Conservation (phyloP, 768 basidiomycete species). For the Suillus discolor region DNA sequence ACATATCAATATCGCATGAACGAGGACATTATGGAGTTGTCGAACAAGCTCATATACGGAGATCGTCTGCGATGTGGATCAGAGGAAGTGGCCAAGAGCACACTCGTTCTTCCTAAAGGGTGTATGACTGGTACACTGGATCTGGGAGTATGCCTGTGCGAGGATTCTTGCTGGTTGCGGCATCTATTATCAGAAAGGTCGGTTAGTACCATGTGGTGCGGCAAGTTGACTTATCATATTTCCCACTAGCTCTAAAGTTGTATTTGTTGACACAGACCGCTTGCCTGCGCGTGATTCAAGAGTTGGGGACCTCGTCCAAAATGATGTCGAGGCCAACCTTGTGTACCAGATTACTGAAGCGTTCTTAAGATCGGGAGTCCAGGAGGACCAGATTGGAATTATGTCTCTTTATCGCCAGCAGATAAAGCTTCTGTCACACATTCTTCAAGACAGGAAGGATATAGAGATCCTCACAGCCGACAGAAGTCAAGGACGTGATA, state of each 20-base stretch:
- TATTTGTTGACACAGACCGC: slow-evolving; percentile 93
- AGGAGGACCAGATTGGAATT: slow-evolving; percentile 75
- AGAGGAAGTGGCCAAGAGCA: slow-evolving; percentile 62
- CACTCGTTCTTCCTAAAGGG: slow-evolving; percentile 54
- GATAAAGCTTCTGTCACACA: slow-evolving; percentile 80
- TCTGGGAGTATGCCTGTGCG: slow-evolving; percentile 30
- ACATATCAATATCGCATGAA: slow-evolving; percentile 96
- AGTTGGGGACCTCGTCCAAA: slow-evolving; percentile 89
- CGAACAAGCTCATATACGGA: slow-evolving; percentile 84
- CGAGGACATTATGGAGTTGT: slow-evolving; percentile 89
- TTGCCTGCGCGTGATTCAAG: slow-evolving; percentile 80
- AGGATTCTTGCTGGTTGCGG: slow-evolving; percentile 69
- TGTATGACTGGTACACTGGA: slow-evolving; percentile 43
- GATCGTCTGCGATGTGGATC: slow-evolving; percentile 80
- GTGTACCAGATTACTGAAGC: slow-evolving; percentile 70
- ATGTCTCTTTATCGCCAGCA: slow-evolving; percentile 96
- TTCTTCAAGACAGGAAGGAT: slow-evolving; percentile 54
- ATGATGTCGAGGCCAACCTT: slow-evolving; percentile 74
- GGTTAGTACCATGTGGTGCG: slow-evolving; percentile 18
- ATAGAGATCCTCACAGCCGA: slow-evolving; percentile 93
- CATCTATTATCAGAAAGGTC: slow-evolving; percentile 66
- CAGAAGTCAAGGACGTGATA: slow-evolving; percentile 92
- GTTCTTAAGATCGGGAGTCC: slow-evolving; percentile 65
- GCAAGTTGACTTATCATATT: background rate
- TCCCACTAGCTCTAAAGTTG: slow-evolving; percentile 67